Conservation (phyloP, 2,329 filamentous ascomycete genomes). For the Claviceps monticola region DNA sequence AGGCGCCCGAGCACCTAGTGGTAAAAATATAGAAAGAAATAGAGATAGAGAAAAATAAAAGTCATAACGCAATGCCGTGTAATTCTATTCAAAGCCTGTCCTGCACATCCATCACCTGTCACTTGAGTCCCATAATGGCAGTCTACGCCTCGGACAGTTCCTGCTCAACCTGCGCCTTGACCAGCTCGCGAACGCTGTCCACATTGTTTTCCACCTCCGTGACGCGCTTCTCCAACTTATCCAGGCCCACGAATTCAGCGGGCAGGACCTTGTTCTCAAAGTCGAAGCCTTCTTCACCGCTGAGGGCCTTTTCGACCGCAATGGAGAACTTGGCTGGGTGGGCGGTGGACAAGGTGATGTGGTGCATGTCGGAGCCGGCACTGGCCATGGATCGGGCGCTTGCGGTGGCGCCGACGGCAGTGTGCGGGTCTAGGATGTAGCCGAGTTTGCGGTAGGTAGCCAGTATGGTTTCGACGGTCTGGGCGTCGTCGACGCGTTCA, state of each 20-base stretch:
- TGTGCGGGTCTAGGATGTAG: conserved; percentile 88
- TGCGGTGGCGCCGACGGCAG: conserved; percentile 73
- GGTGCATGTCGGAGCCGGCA: conserved; percentile 36
- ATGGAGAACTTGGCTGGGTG: conserved; percentile 91
- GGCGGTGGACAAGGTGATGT: conserved; percentile 82
- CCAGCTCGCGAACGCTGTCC: conserved; percentile 60
- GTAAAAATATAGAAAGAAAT: no score
- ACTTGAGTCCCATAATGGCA: no score
- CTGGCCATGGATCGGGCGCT: conserved; percentile 53
- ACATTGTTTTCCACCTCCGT: conserved; percentile 56
- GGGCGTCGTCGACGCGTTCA: conserved; percentile 52
- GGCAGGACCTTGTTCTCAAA: conserved; percentile 67
- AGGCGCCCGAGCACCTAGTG: no score
- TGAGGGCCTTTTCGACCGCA: conserved; percentile 69
- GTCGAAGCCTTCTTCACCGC: conserved; percentile 55
- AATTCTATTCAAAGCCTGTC: background rate
- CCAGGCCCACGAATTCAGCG: conserved; percentile 65
- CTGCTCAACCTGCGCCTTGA: conserved; percentile 58
- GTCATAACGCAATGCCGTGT: background rate
- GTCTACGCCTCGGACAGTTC: conserved; percentile 32
- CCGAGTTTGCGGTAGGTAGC: conserved; percentile 42
- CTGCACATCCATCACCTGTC: no score
- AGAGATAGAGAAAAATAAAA: background rate
- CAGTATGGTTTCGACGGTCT: conserved; percentile 54
- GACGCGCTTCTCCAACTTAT: conserved; percentile 61